Evolutionary conservation across 495 filamentous ascomycete genomes (phyloP).

Genomic region (Hyaloscypha hepaticicola): DNA sequence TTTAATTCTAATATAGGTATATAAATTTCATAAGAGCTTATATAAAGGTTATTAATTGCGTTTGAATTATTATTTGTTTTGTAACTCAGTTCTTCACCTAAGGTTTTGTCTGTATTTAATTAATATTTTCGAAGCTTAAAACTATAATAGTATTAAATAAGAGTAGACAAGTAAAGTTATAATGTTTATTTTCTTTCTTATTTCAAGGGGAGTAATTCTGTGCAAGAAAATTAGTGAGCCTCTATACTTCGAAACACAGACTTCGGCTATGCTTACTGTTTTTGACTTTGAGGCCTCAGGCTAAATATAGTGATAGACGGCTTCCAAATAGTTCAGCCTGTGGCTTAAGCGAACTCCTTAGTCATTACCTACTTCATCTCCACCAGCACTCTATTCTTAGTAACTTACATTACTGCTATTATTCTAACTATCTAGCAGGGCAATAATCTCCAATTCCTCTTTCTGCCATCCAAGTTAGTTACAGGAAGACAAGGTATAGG

Average conservation of each 20-base stretch:
- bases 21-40: constrained; percentile 1
- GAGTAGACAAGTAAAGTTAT: constrained; percentile 13
- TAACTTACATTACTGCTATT: too few species aligned
- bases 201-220: constrained; percentile 10
- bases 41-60: constrained; percentile 15
- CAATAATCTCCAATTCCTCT: constrained; percentile 16
- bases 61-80: constrained; percentile 17
- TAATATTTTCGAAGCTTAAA: constrained; percentile 19
- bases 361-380: constrained; percentile 10
- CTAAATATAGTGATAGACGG: not conserved
- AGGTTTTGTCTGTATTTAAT: not conserved
- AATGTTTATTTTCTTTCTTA: constrained; percentile 10
- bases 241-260: not conserved
- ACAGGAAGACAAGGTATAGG: constrained; percentile 13
- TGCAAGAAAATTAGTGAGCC: constrained; percentile 3
- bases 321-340: constrained; percentile 6
- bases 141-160: constrained; percentile 18
- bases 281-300: constrained; percentile 11
- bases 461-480: constrained; percentile 20
- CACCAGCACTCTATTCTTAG: not conserved
- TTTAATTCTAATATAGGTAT: constrained; percentile 1
- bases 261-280: constrained; percentile 15
- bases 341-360: constrained; percentile 6
- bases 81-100: not conserved
- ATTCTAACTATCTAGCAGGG: constrained; percentile 18